These are phyloP conservation scores for Mycena amicta DNA, from an alignment of 768 basidiomycete species.

Conservation along the genomic window DNA sequence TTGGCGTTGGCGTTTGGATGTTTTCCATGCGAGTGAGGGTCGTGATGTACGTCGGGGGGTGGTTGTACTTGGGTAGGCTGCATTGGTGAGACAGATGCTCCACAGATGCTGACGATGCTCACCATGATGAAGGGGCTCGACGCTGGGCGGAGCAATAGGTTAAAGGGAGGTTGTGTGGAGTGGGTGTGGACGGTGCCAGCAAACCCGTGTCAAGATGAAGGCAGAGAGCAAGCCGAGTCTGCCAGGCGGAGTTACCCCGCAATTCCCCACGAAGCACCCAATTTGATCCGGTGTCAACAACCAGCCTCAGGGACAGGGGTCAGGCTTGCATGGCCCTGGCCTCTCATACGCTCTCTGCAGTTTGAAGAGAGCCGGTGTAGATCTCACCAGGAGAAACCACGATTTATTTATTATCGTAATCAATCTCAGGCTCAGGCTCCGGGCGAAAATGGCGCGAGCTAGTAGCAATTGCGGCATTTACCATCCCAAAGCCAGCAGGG, in stretches of 20 bases:
- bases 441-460: background rate
- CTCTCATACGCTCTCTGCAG: no score
- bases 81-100: background rate
- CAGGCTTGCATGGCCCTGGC: no score
- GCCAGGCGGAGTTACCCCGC: background rate
- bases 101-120: background rate
- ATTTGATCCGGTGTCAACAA: background rate
- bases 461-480: background rate
- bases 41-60: background rate
- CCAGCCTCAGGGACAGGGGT: no score
- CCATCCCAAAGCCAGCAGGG: background rate
- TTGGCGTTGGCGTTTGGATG: conserved; percentile 36
- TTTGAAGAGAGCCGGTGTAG: no score
- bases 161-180: background rate
- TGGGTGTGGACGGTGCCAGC: background rate
- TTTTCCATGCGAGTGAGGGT: background rate
- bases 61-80: background rate
- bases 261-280: background rate
- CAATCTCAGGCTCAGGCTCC: no score
- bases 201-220: background rate
- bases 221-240: background rate
- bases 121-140: conserved; percentile 1
- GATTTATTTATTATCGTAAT: no score
- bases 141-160: conserved; percentile 1
- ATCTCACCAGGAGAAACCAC: no score